Evolutionary conservation across 1,139 yeast species (phyloP), one percentile per base, ranked within the genome.

Genomic region (Nematodospora anomalae): DNA sequence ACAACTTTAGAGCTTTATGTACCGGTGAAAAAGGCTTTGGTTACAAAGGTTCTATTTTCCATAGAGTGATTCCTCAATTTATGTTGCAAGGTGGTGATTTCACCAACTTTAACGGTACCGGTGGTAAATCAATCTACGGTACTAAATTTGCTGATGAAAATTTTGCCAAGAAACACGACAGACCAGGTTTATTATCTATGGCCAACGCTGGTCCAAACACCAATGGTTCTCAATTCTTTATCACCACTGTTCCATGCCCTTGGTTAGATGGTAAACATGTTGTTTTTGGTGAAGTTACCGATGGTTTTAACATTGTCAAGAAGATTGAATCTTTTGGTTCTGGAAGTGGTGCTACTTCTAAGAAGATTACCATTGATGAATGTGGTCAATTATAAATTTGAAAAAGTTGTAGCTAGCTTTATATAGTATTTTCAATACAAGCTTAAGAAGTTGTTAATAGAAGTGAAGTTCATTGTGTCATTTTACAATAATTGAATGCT

Each of bases 151-250:
- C 94, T 47, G 97, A 92, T 62, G 97, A 92, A 80, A 89, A 90
- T 88, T 90, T 90, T 65, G 47, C 64, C 69, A 79, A 74, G 78
- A 83, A 63, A 64, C 97, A 90, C 81, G 79, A 76, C 72, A 83
- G 76, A 70, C 96, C 97, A 58, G 97, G 97, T 74, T 79, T 90
- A 59, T 80, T 92, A 65, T 87, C 96, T 57, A 92, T 92, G 98
- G 98, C 98, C 68, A 92, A 92, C 63, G 97, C 97, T 57, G 98
- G 98, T 64, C 96, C 96, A 71, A 88, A 90, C 90, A 90, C 97
- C 81, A 92, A 92, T 77, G 98, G 98, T 52, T 90, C 97, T 44
- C 98, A 92, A 76, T 92, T 92, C 78, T 92, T 92, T 81, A 80
- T 92, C 72, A 92, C 98, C 78, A 90, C 97, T 47, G 97, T 90